Evolutionary conservation across 2,329 filamentous ascomycete genomes (phyloP).

Genomic region (Hysterium pulicare): DNA sequence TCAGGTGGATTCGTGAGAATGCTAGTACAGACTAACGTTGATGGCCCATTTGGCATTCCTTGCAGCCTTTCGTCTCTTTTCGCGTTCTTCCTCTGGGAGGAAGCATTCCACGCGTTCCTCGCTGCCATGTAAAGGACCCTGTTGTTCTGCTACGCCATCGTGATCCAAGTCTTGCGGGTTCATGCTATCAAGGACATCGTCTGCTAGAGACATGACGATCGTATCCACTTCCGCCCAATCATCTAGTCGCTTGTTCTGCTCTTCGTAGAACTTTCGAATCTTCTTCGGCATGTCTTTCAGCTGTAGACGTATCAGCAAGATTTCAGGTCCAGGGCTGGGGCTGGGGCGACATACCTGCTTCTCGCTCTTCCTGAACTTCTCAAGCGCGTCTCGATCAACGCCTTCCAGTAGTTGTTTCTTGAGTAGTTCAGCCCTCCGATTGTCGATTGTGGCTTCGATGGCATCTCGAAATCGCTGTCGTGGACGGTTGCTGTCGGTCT

Average conservation of each 20-base stretch:
- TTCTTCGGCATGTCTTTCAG: constrained; percentile 54
- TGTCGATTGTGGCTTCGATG: constrained; percentile 44
- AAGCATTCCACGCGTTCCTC: constrained; percentile 53
- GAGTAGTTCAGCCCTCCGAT: constrained; percentile 44
- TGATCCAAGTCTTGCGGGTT: constrained; percentile 54
- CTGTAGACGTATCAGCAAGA: constrained; percentile 14
- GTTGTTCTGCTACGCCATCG: constrained; percentile 54
- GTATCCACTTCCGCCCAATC: constrained; percentile 60
- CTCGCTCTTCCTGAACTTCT: constrained; percentile 50
- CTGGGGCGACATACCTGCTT: constrained; percentile 41
- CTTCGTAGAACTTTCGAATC: constrained; percentile 53
- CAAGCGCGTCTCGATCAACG: constrained; percentile 46
- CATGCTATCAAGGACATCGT: constrained; percentile 60
- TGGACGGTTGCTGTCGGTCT: constrained; percentile 13
- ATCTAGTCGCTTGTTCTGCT: constrained; percentile 53
- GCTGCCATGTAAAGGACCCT: constrained; percentile 49
- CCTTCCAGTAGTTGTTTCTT: constrained; percentile 49
- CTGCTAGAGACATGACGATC: constrained; percentile 54
- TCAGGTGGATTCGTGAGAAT: constrained; percentile 5
- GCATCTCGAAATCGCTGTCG: constrained; percentile 46
- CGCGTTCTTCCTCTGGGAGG: constrained; percentile 53
- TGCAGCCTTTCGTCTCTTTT: constrained; percentile 45
- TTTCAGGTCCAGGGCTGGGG: constrained; percentile 4
- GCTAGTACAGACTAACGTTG: constrained; percentile 38
- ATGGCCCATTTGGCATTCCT: constrained; percentile 55